phyloP scores from a whole-genome alignment of 169 alveolate species.

The Eimeria necatrix region DNA sequence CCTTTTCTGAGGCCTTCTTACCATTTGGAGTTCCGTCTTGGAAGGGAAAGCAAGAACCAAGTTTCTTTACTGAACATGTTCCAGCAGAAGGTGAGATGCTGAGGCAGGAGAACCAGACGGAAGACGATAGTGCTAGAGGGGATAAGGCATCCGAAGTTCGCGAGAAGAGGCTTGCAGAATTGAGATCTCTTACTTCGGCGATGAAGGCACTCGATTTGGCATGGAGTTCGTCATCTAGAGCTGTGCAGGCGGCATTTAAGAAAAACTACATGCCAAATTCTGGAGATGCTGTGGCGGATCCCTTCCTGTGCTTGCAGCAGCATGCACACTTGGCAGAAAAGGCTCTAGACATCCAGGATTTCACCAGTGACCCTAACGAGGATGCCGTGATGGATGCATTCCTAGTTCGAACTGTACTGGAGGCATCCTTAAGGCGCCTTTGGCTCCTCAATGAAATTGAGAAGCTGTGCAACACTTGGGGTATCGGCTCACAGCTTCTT shows the following conservation, averaged over 20 bases:
- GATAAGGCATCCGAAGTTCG: no score
- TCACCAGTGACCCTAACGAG: background rate
- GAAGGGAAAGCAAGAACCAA: no score
- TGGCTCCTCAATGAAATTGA: background rate
- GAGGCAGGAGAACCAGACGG: no score
- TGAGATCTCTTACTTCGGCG: background rate
- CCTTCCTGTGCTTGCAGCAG: background rate
- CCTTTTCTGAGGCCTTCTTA: no score
- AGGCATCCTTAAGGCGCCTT: constrained; percentile 18
- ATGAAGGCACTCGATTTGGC: background rate
- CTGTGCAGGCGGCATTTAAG: constrained; percentile 5
- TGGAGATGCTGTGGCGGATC: background rate
- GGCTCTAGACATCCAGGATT: no score
- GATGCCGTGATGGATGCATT: background rate
- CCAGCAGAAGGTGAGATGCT: no score
- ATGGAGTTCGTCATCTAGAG: background rate
- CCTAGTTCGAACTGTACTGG: background rate
- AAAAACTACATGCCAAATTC: background rate
- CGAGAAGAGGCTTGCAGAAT: no score
- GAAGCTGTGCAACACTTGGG: background rate
- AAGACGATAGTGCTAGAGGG: no score
- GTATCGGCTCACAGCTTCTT: constrained; percentile 45
- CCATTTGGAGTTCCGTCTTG: no score
- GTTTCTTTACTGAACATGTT: no score
- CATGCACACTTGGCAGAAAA: background rate